A percentile compares a stretch with the other conserved stretches of the same genome.
These are phyloP conservation scores for Amylocarpus encephaloides DNA, from an alignment of 2,329 filamentous ascomycete genomes.

Conservation along the genomic window DNA sequence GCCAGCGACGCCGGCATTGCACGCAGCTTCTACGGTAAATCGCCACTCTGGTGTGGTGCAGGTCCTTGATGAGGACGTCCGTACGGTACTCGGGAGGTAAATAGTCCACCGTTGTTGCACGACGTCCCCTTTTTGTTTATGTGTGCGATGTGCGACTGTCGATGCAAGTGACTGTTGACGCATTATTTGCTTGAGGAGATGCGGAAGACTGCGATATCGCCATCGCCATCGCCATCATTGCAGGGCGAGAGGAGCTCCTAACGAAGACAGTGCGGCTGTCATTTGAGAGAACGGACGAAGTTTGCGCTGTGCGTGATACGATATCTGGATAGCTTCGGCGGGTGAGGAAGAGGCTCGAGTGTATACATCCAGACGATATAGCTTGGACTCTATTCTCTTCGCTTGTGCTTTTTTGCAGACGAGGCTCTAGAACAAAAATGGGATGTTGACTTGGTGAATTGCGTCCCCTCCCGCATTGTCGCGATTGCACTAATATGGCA, in stretches of 20 bases:
- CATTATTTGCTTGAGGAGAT: no score
- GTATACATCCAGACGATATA: background rate
- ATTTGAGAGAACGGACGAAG: background rate
- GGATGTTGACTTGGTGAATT: slow-evolving; percentile 8
- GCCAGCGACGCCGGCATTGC: no score
- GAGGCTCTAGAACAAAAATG: background rate
- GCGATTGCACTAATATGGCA: background rate
- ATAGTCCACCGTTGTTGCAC: no score
- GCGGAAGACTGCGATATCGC: no score
- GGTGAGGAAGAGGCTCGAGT: background rate
- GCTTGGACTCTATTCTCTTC: background rate
- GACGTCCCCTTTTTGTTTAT: no score
- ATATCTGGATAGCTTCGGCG: background rate
- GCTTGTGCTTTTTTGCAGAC: background rate
- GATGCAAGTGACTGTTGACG: no score
- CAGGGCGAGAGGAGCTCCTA: background rate
- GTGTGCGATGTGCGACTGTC: no score
- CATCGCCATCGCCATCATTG: background rate
- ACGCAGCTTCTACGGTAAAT: no score
- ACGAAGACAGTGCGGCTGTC: background rate
- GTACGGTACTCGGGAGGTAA: no score
- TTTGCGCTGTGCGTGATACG: slow-evolving; percentile 3
- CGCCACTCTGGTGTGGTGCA: no score
- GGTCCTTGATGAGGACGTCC: no score
- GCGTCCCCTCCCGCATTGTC: background rate